Base-by-base conservation (phyloP, 805 yeast genomes). In the Citeromyces nyonsensis region DNA sequence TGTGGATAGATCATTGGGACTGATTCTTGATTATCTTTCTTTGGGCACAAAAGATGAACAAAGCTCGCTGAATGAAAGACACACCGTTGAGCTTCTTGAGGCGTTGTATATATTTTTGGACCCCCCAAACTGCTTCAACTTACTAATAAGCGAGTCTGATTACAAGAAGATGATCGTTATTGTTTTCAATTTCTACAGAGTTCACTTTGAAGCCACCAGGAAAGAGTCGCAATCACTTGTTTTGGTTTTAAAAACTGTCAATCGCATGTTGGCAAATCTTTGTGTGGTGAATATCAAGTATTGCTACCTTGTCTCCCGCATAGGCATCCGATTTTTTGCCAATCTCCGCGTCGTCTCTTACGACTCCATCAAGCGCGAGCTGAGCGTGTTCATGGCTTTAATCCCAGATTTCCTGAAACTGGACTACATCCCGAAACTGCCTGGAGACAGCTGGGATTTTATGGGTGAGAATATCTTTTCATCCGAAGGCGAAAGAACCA, bases 371-470 rank as follows among this genome's bases (percentile, higher is more conserved):
- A 59, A 54, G 30, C 51, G 52, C 10, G 73, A 72, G 41, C 38
- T 69, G 9, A 40, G 56, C 4, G 40, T 62, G 3, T 69, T 74
- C 38, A 42, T 63, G 7, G 58, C 70, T 30, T 34, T 70, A n/a
- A 49, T 61, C 2, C 44, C 66, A 13, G 58, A 59, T 5, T 58
- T 59, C 34, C 41, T 71, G 3, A 39, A 44, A 26, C 31, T 54
- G 10, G 35, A 33, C 2, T 29, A 38, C 3, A 34, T 54, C 1
- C 59, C 60, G 2, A 44, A 37, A 24, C 35, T 51, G 4, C 28
- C 31, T 6, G 58, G 54, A 4, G 52, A 43, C 25, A 43, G 39
- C 11, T 44, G 51, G 51, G 33, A 34, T 26, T 33, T 43, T 3
- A 36, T 38, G n/a, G 15, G 22, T 5, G 22, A 18, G 22, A 18